Base-by-base conservation (phyloP, 1,284 basidiomycete genomes). In the Boletus smithii region DNA sequence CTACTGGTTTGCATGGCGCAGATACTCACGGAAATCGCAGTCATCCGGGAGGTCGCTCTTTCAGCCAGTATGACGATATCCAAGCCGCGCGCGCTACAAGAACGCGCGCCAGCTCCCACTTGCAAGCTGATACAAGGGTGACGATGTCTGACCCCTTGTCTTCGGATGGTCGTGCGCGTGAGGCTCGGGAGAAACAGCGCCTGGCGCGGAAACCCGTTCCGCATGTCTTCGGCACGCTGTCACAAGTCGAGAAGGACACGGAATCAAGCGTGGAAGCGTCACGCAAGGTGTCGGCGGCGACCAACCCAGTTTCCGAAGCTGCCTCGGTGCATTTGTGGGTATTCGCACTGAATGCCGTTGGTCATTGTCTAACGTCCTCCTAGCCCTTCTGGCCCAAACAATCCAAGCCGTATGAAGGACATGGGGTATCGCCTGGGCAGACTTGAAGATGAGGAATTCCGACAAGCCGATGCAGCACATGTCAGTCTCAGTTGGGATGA, bases 401-500 rank as follows among this genome's bases (percentile, higher is more conserved):
- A 8, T 14, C 5, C 26, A 17, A 23, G 11, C 11, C 23, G 32
- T 23, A 18, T 7, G 14, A 16, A 16, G n/a, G 29, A 23, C 9
- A 7, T 27, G 6, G 36, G 16, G 2, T 11, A 43, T 42, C 47
- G 8, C 16, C 17, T 17, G 8, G 27, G 17, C 0, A 30, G 20
- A 27, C 23, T 4, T 29, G 49, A 49, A 5, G 13, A 9, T 9
- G 24, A 29, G 20, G 24, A 30, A 11, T 26, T 32, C 23, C 49
- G 3, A 37, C 42, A 26, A 9, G 26, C 4, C 6, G 44, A 33
- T 7, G 16, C 9, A 0, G 29, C 18, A 6, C 38, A 35, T 37
- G 39, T 31, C 22, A 23, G 40, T n/a, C 20, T 32, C 8, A 4
- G 32, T 2, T 61, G 46, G 59, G 42, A 43, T 31, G 48, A 46